Conservation (phyloP, 129 eudicot species). For the Silybum marianum region DNA sequence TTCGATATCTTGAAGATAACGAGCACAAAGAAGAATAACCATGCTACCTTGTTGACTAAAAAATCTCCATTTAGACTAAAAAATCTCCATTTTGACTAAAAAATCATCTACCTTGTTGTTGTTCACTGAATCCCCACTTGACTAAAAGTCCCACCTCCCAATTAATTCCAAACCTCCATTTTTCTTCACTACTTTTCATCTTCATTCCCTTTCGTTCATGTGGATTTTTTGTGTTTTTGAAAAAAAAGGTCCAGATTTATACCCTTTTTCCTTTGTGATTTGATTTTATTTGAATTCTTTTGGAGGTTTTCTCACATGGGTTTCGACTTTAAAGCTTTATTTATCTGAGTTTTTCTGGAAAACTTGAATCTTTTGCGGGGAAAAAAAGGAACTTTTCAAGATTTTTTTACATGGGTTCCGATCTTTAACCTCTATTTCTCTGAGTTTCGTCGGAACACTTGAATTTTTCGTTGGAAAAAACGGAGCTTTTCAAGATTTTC, state of each 20-base stretch:
- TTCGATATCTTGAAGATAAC: no score
- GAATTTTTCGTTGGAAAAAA: conserved; percentile 27
- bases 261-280: not conserved
- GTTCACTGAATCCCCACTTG: no score
- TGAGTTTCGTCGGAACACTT: not conserved
- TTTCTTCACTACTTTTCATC: conserved; percentile 25
- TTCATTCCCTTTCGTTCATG: conserved; percentile 34
- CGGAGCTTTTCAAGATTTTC: no score
- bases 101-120: no score
- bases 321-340: conserved; percentile 1
- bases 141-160: no score
- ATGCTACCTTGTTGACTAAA: no score
- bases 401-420: no score
- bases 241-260: conserved; percentile 17
- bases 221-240: conserved; percentile 7
- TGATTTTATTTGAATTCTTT: no score
- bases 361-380: not conserved
- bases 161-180: no score
- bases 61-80: no score
- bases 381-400: not conserved
- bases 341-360: not conserved
- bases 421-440: not conserved
- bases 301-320: not conserved
- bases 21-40: no score
- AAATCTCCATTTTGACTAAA: no score